Evolutionary conservation across 139 green algal genomes (phyloP).

Genomic region (Chlorella sp.): DNA sequence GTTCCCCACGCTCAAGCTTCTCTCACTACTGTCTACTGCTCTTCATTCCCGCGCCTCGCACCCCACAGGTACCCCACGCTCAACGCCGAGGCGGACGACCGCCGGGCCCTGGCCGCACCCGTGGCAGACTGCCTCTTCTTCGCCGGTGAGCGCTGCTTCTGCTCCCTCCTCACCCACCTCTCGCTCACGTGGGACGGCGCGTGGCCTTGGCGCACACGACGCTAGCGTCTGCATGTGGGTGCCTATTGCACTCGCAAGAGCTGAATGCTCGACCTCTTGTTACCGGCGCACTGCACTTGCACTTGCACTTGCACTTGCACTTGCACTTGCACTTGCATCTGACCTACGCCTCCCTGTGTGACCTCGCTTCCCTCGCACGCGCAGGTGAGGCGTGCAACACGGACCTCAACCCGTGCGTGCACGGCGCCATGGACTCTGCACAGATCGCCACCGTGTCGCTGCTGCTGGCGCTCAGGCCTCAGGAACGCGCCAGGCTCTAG

Average conservation of each 20-base stretch:
- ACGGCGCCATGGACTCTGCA: slow-evolving; percentile 22
- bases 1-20: background rate
- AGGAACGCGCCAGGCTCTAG: background rate
- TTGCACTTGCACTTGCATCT: too few species aligned
- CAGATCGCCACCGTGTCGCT: background rate
- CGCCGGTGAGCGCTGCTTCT: slow-evolving; percentile 27
- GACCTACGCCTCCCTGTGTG: too few species aligned
- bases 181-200: too few species aligned
- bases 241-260: too few species aligned
- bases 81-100: slow-evolving; percentile 43
- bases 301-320: too few species aligned
- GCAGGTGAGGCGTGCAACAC: slow-evolving; percentile 68
- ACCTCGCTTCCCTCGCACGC: too few species aligned
- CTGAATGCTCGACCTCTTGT: too few species aligned
- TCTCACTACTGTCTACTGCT: background rate
- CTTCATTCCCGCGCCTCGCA: background rate
- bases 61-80: slow-evolving; percentile 43
- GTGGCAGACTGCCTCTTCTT: slow-evolving; percentile 66
- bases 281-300: too few species aligned
- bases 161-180: too few species aligned
- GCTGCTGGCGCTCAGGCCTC: background rate
- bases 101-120: slow-evolving; percentile 50
- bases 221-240: too few species aligned
- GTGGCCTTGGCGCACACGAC: too few species aligned
- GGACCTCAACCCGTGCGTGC: slow-evolving; percentile 77